These are phyloP conservation scores for Nicotiana undulata DNA, from an alignment of 257 asterid species.

Conservation along the genomic window DNA sequence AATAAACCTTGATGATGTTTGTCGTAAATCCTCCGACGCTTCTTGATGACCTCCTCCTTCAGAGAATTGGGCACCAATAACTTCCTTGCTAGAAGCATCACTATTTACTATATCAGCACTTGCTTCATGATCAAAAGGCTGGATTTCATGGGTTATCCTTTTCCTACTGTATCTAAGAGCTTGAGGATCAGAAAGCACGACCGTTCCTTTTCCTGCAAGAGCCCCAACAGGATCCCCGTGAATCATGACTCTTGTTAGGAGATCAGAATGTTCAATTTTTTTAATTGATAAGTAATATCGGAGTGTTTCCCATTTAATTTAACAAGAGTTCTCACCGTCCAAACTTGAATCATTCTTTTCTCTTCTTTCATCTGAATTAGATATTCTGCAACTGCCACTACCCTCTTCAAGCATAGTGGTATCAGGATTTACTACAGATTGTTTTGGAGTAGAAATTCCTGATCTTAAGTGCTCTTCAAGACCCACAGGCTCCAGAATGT, in stretches of 20 bases:
- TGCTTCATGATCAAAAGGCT: conserved; percentile 25
- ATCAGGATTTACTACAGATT: conserved; percentile 25
- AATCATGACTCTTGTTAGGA: background rate
- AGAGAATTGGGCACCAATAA: conserved; percentile 10
- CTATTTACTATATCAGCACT: conserved; percentile 12
- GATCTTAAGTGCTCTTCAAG: conserved; percentile 22
- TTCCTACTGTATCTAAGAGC: conserved; percentile 18
- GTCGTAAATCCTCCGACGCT: conserved; percentile 12
- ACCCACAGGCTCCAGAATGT: conserved; percentile 38
- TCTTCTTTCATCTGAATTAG: conserved; percentile 14
- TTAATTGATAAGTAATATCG: conserved; percentile 3
- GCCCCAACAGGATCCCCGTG: conserved; percentile 24
- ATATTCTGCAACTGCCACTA: conserved; percentile 22
- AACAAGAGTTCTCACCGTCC: conserved; percentile 39
- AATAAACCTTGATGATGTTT: conserved; percentile 47
- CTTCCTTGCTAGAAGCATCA: conserved; percentile 27
- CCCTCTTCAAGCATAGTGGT: conserved; percentile 9
- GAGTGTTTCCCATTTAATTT: conserved; percentile 11
- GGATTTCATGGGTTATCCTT: conserved; percentile 13
- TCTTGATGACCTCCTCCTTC: conserved; percentile 23
- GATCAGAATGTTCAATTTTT: background rate
- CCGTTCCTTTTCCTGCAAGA: conserved; percentile 52
- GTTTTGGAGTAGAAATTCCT: conserved; percentile 24
- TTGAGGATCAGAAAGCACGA: conserved; percentile 21
- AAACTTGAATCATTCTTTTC: conserved; percentile 17